These are phyloP conservation scores for Annulohypoxylon nitens DNA, from an alignment of 495 filamentous ascomycete genomes.

Conservation along the genomic window DNA sequence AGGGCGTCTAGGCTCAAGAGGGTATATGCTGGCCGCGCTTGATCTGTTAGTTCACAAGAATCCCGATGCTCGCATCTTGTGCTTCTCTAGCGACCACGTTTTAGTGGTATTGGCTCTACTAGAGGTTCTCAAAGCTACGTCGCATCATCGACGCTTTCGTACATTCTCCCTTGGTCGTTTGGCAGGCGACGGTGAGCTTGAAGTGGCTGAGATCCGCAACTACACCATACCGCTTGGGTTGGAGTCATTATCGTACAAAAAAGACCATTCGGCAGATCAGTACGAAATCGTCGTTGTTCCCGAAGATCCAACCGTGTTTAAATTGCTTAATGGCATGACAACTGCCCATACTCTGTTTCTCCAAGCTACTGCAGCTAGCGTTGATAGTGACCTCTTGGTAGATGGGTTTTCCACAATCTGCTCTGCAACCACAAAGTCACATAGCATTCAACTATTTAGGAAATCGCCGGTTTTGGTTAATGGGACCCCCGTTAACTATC, in stretches of 20 bases:
- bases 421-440: not conserved
- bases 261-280: not conserved
- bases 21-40: constrained; percentile 23
- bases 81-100: constrained; percentile 22
- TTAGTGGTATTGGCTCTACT: constrained; percentile 1
- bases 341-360: constrained; percentile 12
- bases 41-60: constrained; percentile 42
- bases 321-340: not conserved
- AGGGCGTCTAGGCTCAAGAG: constrained; percentile 1
- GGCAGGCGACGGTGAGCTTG: constrained; percentile 16
- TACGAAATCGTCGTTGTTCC: constrained; percentile 12
- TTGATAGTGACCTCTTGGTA: not conserved
- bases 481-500: not conserved
- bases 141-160: constrained; percentile 17
- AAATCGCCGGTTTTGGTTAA: not conserved
- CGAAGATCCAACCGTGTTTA: not conserved
- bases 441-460: constrained; percentile 11
- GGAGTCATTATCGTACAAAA: constrained; percentile 14
- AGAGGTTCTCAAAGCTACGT: constrained; percentile 12
- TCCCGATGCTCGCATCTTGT: constrained; percentile 37
- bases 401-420: constrained; percentile 6
- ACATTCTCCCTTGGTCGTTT: constrained; percentile 13
- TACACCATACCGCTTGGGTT: not conserved
- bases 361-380: constrained; percentile 4
- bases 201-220: constrained; percentile 18